Conservation (phyloP, 352 stramenopile species). For the Thraustotheca clavata region DNA sequence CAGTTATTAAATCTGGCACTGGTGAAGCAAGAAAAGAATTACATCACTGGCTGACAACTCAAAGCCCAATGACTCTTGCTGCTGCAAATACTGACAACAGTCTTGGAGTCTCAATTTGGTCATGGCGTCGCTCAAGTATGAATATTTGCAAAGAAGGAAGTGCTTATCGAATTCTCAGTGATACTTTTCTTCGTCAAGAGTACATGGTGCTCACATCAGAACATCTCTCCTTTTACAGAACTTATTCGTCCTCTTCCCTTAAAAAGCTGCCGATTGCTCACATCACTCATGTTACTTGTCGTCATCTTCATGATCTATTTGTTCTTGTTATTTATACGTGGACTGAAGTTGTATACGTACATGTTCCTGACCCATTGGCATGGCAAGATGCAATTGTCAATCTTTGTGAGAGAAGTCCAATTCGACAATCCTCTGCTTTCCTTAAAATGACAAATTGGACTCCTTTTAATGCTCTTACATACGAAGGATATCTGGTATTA, state of each 20-base stretch:
- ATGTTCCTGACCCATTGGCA: constrained; percentile 6
- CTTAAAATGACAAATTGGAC: constrained; percentile 1
- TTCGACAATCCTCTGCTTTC: not conserved
- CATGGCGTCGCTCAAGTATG: constrained; percentile 40
- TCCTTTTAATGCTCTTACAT: constrained; percentile 19
- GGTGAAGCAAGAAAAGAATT: constrained; percentile 38
- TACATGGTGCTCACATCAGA: constrained; percentile 53
- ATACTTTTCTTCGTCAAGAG: constrained; percentile 53
- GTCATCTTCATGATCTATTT: constrained; percentile 28
- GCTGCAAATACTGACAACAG: constrained; percentile 35
- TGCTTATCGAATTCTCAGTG: constrained; percentile 44
- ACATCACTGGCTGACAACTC: constrained; percentile 50
- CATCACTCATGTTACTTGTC: constrained; percentile 32
- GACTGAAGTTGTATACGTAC: constrained; percentile 18
- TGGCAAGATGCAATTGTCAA: not conserved
- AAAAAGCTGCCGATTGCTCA: constrained; percentile 37
- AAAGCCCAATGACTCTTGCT: constrained; percentile 28
- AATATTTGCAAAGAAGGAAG: constrained; percentile 53
- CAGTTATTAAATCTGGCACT: constrained; percentile 23
- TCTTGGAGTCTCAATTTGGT: constrained; percentile 50
- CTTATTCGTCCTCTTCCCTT: constrained; percentile 39
- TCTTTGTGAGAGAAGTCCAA: not conserved
- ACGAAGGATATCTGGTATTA: constrained; percentile 14
- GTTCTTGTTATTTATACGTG: constrained; percentile 26
- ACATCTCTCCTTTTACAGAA: constrained; percentile 59